A percentile compares a stretch with the other conserved stretches of the same genome.
Evolutionary conservation across 225 moss, liverwort and hornwort species (phyloP).

Genomic region (Antitrichia curtipendula): DNA sequence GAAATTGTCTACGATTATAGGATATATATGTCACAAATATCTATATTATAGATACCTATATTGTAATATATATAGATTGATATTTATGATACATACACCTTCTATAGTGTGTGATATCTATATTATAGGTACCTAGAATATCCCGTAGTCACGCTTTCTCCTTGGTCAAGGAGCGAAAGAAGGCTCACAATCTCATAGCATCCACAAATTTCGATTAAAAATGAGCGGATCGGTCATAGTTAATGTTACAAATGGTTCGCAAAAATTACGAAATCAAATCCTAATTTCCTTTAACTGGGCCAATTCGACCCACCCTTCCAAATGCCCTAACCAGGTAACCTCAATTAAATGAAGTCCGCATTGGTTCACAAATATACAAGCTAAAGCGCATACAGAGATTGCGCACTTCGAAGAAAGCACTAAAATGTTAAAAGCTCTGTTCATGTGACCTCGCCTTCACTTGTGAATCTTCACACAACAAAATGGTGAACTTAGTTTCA

Average conservation of each 20-base stretch:
- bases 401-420: neutral
- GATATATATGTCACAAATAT: too few relatives aligned
- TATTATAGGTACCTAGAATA: too few relatives aligned
- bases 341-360: constrained; percentile 1
- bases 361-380: constrained; percentile 32
- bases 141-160: neutral
- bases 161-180: neutral
- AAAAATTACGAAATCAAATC: neutral
- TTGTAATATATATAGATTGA: too few relatives aligned
- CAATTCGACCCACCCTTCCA: constrained; percentile 27
- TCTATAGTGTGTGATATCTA: too few relatives aligned
- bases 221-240: neutral
- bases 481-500: neutral
- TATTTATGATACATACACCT: too few relatives aligned
- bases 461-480: neutral
- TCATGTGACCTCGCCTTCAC: neutral
- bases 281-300: constrained; percentile 2
- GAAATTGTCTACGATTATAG: too few relatives aligned
- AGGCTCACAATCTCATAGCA: neutral
- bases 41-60: too few relatives aligned
- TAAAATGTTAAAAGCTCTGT: neutral
- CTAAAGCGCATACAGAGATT: neutral
- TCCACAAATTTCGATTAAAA: neutral
- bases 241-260: constrained; percentile 14
- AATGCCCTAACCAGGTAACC: neutral